Evolutionary conservation across 2,329 filamentous ascomycete species (phyloP).

Genomic region (Cordyceps javanica): DNA sequence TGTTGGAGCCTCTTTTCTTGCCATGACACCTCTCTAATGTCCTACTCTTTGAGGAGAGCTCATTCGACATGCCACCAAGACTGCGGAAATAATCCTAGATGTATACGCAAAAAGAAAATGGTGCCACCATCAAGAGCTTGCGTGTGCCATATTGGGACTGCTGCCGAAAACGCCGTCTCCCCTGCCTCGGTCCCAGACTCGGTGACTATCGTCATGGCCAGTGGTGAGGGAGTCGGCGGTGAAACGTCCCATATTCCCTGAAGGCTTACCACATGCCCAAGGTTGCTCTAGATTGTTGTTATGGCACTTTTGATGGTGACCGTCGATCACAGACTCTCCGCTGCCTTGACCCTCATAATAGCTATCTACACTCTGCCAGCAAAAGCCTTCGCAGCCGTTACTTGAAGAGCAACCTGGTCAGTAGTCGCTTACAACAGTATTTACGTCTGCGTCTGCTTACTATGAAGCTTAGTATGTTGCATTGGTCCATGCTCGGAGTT

Average conservation of each 20-base stretch:
- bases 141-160: conserved; percentile 43
- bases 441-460: conserved; percentile 17
- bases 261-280: conserved; percentile 39
- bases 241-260: conserved; percentile 37
- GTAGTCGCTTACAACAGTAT: not conserved
- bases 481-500: conserved; percentile 22
- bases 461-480: conserved; percentile 22
- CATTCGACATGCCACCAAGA: conserved; percentile 30
- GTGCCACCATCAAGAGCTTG: conserved; percentile 31
- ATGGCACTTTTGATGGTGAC: conserved; percentile 24
- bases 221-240: conserved; percentile 16
- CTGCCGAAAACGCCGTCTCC: conserved; percentile 29
- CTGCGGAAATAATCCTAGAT: conserved; percentile 33
- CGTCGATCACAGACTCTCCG: conserved; percentile 22
- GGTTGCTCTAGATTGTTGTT: conserved; percentile 26
- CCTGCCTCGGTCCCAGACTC: conserved; percentile 19
- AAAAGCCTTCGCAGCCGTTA: conserved; percentile 18
- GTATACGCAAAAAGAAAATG: conserved; percentile 25
- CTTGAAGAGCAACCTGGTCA: conserved; percentile 29
- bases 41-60: conserved; percentile 44
- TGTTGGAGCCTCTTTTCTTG: conserved; percentile 33
- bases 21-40: conserved; percentile 46
- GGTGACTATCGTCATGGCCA: conserved; percentile 10
- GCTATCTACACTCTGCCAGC: conserved; percentile 27
- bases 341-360: conserved; percentile 20